Evolutionary conservation across 257 asterid genomes (phyloP).

Genomic region (Anisodus acutangulus): DNA sequence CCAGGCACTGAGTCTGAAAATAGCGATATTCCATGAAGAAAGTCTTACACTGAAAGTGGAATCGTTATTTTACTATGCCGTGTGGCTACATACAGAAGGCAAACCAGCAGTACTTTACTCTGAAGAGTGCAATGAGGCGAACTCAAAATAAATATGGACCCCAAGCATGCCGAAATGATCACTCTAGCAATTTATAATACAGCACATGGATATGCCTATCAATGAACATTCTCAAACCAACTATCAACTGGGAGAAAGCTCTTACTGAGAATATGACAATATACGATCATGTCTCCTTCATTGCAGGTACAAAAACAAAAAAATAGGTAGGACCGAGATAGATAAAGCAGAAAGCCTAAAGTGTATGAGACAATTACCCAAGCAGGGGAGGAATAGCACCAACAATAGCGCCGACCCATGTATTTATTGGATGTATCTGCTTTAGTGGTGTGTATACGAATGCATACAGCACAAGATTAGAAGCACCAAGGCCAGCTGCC

Average conservation of each 20-base stretch:
- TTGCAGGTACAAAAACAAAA: neutral
- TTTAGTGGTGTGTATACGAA: conserved; percentile 91
- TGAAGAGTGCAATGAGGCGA: neutral
- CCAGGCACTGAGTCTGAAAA: neutral
- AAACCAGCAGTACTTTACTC: neutral
- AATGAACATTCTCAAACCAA: conserved; percentile 1
- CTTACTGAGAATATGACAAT: neutral
- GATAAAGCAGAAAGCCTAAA: neutral
- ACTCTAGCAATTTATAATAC: neutral
- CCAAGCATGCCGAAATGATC: neutral
- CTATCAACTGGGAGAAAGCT: neutral
- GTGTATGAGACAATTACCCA: conserved; percentile 54
- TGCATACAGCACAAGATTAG: conserved; percentile 88
- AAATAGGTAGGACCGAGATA: neutral
- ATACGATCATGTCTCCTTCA: conserved; percentile 2
- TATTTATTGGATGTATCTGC: conserved; percentile 92
- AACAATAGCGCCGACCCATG: conserved; percentile 98
- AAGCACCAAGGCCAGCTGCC: conserved; percentile 98
- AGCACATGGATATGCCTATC: conserved; percentile 9
- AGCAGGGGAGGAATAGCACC: conserved; percentile 99
- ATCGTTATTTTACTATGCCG: neutral
- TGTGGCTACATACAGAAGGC: neutral
- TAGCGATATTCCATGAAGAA: neutral
- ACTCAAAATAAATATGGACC: neutral
- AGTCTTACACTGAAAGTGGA: neutral